These are phyloP conservation scores for Boletales sp. DNA, from an alignment of 768 basidiomycete genomes.

Conservation along the genomic window DNA sequence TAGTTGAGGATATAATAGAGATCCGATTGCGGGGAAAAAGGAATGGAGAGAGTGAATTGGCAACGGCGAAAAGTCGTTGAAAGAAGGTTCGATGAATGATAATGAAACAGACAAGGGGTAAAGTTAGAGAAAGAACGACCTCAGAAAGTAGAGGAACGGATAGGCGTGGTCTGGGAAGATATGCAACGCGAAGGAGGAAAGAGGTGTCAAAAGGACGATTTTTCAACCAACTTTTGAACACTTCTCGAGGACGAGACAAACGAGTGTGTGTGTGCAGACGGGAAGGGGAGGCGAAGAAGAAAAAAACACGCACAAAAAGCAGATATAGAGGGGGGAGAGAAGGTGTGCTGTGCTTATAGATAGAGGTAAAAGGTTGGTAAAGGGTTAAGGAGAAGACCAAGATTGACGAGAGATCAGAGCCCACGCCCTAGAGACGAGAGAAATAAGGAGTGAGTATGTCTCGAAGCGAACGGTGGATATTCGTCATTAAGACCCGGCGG, in stretches of 20 bases:
- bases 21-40: slow-evolving; percentile 22
- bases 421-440: slow-evolving; percentile 18
- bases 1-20: slow-evolving; percentile 20
- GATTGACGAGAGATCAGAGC: slow-evolving; percentile 33
- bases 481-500: background rate
- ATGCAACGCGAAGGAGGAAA: slow-evolving; percentile 20
- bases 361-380: slow-evolving; percentile 33
- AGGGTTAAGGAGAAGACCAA: slow-evolving; percentile 33
- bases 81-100: slow-evolving; percentile 33
- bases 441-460: slow-evolving; percentile 3
- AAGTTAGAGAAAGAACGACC: slow-evolving; percentile 54
- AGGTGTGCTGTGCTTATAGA: slow-evolving; percentile 38
- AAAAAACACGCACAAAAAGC: slow-evolving; percentile 42
- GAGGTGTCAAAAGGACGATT: slow-evolving; percentile 27
- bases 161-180: slow-evolving; percentile 34
- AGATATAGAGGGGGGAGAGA: slow-evolving; percentile 27
- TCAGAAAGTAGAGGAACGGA: slow-evolving; percentile 30
- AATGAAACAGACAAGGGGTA: slow-evolving; percentile 46
- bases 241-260: slow-evolving; percentile 24
- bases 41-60: slow-evolving; percentile 45
- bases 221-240: slow-evolving; percentile 25
- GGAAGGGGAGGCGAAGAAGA: slow-evolving; percentile 21
- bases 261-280: slow-evolving; percentile 30
- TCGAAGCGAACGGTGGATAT: background rate
- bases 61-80: slow-evolving; percentile 46